phyloP scores from a whole-genome alignment of 441 rosid species.

The Raphanus hybrid region DNA sequence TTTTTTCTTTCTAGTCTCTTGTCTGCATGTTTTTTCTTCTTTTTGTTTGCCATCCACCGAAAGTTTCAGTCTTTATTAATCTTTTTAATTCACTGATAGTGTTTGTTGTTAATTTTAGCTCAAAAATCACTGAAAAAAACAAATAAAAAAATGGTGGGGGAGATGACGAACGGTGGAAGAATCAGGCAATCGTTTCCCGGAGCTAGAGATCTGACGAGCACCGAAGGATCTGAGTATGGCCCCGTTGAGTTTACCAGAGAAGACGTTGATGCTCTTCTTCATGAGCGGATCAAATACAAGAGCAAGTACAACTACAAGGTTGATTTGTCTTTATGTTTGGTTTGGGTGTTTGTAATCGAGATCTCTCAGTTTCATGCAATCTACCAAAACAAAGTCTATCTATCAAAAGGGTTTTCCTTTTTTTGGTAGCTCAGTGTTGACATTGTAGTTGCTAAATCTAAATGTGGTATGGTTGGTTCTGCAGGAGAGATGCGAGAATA shows the following conservation, averaged over 20 bases:
- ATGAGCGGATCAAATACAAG: conserved; percentile 64
- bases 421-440: neutral
- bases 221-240: conserved; percentile 73
- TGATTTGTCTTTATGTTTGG: neutral
- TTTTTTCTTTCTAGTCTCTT: neutral
- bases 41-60: conserved; percentile 2
- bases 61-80: conserved; percentile 23
- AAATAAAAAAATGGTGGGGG: conserved; percentile 62
- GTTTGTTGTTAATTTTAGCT: conserved; percentile 27
- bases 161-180: conserved; percentile 63
- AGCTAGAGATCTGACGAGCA: conserved; percentile 72
- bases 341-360: conserved; percentile 12
- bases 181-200: conserved; percentile 72
- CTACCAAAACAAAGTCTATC: neutral
- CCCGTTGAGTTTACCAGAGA: conserved; percentile 66
- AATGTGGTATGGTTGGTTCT: neutral
- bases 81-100: neutral
- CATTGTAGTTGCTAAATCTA: neutral
- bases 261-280: conserved; percentile 67
- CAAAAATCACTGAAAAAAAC: conserved; percentile 20
- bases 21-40: conserved; percentile 3
- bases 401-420: neutral
- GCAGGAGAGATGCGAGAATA: conserved; percentile 77
- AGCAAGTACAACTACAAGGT: conserved; percentile 82
- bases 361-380: conserved; percentile 33